A percentile compares a stretch with the other conserved stretches of the same genome.
Evolutionary conservation across 768 basidiomycete species (phyloP).

Genomic region (Agaricus bisporus): DNA sequence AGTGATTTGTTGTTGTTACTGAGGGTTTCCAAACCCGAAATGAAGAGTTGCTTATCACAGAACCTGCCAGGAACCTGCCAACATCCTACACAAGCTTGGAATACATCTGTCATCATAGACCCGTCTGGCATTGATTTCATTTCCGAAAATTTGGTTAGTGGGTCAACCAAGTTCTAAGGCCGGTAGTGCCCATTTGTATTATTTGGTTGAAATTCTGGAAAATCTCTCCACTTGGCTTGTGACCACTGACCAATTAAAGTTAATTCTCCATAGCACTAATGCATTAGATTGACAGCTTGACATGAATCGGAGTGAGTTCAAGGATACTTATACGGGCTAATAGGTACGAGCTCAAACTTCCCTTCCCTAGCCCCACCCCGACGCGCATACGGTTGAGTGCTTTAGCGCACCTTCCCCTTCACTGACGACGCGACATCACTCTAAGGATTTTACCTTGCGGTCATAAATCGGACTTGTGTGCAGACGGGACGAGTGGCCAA

Average conservation of each 20-base stretch:
- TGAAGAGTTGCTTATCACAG: background rate
- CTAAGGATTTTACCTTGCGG: background rate
- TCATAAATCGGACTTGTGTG: background rate
- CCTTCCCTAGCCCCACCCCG: background rate
- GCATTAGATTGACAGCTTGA: constrained; percentile 1
- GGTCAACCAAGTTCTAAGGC: background rate
- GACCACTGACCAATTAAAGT: background rate
- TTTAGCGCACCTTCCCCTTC: background rate
- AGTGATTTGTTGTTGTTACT: background rate
- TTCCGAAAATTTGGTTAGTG: background rate
- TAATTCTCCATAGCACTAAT: background rate
- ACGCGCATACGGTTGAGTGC: background rate
- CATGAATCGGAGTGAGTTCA: background rate
- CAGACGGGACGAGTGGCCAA: background rate
- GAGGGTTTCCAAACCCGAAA: background rate
- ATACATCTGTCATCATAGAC: background rate
- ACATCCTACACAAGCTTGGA: background rate
- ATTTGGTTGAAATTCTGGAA: too few species aligned
- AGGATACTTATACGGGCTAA: background rate
- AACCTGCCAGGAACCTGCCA: background rate
- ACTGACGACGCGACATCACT: background rate
- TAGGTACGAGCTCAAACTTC: background rate
- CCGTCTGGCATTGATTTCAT: constrained; percentile 2
- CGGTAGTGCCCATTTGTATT: too few species aligned
- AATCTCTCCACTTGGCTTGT: background rate